A percentile compares a stretch with the other conserved stretches of the same genome.
phyloP scores from a whole-genome alignment of 768 basidiomycete species.

The Podaxis sp. region DNA sequence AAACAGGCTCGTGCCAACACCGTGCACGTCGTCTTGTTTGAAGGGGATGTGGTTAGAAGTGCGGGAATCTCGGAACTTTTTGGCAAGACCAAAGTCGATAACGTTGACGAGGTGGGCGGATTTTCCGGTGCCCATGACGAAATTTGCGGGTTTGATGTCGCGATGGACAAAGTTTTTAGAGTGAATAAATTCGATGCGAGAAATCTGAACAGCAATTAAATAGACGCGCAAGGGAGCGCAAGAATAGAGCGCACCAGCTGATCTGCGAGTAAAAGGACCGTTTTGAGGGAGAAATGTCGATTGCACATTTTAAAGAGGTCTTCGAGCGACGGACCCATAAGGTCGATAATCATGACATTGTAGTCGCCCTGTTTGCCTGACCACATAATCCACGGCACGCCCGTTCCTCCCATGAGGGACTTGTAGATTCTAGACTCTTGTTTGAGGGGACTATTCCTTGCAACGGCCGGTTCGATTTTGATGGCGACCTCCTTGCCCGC shows the following conservation, averaged over 20 bases:
- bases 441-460: constrained; percentile 67
- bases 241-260: constrained; percentile 71
- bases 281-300: constrained; percentile 91
- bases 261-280: constrained; percentile 90
- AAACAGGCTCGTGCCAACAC: constrained; percentile 69
- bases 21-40: constrained; percentile 71
- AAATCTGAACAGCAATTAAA: constrained; percentile 54
- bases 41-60: constrained; percentile 72
- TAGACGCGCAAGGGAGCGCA: not conserved
- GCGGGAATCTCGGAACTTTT: constrained; percentile 68
- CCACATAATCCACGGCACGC: constrained; percentile 92
- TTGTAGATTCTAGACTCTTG: constrained; percentile 94
- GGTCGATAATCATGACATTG: constrained; percentile 97
- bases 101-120: constrained; percentile 79
- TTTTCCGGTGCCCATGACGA: constrained; percentile 83
- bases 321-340: constrained; percentile 87
- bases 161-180: constrained; percentile 93
- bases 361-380: constrained; percentile 90
- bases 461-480: constrained; percentile 69
- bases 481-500: constrained; percentile 86
- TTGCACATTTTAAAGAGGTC: constrained; percentile 89
- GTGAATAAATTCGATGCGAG: constrained; percentile 96
- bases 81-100: constrained; percentile 85
- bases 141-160: constrained; percentile 98
- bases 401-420: constrained; percentile 83